phyloP scores from a whole-genome alignment of 2,329 filamentous ascomycete genomes.

The Aureobasidium vineae region DNA sequence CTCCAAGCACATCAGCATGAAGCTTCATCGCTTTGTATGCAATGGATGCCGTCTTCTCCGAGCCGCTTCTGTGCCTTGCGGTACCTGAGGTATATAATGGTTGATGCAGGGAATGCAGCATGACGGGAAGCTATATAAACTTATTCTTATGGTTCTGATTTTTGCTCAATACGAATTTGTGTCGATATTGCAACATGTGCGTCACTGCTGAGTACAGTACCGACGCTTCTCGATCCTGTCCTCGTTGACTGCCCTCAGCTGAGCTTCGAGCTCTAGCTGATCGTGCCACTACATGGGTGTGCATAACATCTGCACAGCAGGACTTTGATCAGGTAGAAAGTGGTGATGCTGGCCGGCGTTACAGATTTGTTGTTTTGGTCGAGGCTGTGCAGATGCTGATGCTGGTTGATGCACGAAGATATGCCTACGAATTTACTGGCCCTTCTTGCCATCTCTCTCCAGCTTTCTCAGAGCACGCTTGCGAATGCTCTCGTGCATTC shows the following conservation, averaged over 20 bases:
- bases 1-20: background rate
- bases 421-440: constrained; percentile 21
- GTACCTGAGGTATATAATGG: background rate
- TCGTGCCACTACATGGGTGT: background rate
- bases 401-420: background rate
- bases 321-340: background rate
- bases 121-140: background rate
- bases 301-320: background rate
- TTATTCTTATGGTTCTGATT: background rate
- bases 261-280: background rate
- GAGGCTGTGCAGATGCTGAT: background rate
- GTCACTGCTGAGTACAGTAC: background rate
- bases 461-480: constrained; percentile 79
- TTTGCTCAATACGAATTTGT: too few species aligned
- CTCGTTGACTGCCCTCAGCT: background rate
- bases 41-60: background rate
- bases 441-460: constrained; percentile 75
- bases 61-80: background rate
- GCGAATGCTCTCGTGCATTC: constrained; percentile 80
- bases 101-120: constrained; percentile 1
- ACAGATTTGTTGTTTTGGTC: background rate
- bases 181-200: background rate
- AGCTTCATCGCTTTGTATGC: background rate
- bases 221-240: too few species aligned
- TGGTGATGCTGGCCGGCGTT: background rate